Percentiles rank a stretch among this genome's conserved stretches.
These are phyloP conservation scores for Trichoderma semiorbis DNA, from an alignment of 2,329 filamentous ascomycete genomes.

Conservation along the genomic window DNA sequence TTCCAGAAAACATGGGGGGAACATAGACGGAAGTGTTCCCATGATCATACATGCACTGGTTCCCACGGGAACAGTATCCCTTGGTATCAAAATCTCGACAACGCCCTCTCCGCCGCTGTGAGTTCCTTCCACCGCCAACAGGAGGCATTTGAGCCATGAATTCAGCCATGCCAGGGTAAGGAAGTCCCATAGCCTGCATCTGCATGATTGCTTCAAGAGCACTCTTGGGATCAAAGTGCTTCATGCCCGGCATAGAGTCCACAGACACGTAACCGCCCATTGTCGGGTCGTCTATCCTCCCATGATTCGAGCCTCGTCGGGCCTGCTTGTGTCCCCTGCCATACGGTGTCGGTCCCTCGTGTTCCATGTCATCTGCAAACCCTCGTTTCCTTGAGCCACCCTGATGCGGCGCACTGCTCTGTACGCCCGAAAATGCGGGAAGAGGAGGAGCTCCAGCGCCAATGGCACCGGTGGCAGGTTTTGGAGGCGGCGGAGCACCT, in stretches of 20 bases:
- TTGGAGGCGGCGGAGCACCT: conserved; percentile 45
- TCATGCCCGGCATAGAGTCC: conserved; percentile 29
- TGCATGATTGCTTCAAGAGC: conserved; percentile 60
- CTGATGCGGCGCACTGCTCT: background rate
- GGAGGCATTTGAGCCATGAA: conserved; percentile 30
- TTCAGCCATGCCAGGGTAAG: conserved; percentile 39
- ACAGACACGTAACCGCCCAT: conserved; percentile 20
- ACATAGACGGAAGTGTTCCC: conserved; percentile 48
- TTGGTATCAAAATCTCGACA: conserved; percentile 71
- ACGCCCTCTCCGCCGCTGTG: conserved; percentile 39
- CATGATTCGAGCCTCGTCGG: conserved; percentile 47
- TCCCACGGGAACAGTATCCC: conserved; percentile 67
- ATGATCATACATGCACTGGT: conserved; percentile 67
- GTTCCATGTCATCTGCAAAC: conserved; percentile 32
- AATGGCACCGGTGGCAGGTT: conserved; percentile 11
- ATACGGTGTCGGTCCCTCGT: conserved; percentile 19
- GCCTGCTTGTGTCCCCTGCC: conserved; percentile 57
- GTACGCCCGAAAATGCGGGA: background rate
- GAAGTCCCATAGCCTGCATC: conserved; percentile 56
- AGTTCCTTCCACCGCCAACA: conserved; percentile 21
- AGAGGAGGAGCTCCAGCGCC: background rate
- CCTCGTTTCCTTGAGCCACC: conserved; percentile 34
- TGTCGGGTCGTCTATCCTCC: conserved; percentile 25
- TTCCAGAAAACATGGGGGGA: conserved; percentile 24
- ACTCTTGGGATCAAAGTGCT: conserved; percentile 55